Evolutionary conservation across 768 basidiomycete species (phyloP).

Genomic region (Pleurotus citrinopileatus): DNA sequence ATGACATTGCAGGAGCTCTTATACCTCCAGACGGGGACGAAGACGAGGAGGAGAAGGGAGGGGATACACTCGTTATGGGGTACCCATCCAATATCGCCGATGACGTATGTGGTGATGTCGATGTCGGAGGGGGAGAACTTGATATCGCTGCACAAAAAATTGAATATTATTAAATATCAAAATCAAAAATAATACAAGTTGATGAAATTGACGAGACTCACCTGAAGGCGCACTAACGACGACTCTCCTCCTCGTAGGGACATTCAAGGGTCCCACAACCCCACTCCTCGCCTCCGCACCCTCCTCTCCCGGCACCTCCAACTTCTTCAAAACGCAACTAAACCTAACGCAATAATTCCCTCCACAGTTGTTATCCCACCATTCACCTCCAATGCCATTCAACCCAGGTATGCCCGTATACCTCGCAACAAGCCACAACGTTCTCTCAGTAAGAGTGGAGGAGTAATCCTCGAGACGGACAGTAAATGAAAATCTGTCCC

Average conservation of each 20-base stretch:
- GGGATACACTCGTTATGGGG: background rate
- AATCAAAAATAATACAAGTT: background rate
- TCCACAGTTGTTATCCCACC: slow-evolving; percentile 91
- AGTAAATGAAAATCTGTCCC: slow-evolving; percentile 61
- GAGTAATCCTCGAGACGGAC: slow-evolving; percentile 75
- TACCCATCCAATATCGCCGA: background rate
- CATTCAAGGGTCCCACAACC: background rate
- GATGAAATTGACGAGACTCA: slow-evolving; percentile 19
- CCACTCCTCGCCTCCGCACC: slow-evolving; percentile 11
- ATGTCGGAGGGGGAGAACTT: background rate
- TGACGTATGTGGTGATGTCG: background rate
- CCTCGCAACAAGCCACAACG: slow-evolving; percentile 61
- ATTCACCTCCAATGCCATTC: slow-evolving; percentile 61
- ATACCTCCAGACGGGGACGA: slow-evolving; percentile 13
- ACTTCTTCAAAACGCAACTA: slow-evolving; percentile 19
- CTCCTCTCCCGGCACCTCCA: slow-evolving; percentile 5
- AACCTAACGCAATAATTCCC: slow-evolving; percentile 80
- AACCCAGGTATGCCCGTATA: slow-evolving; percentile 27
- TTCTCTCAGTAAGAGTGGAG: slow-evolving; percentile 42
- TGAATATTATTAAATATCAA: background rate
- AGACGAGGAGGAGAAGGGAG: slow-evolving; percentile 5
- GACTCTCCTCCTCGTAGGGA: slow-evolving; percentile 14
- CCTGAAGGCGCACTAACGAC: slow-evolving; percentile 32
- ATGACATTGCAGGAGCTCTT: slow-evolving; percentile 16
- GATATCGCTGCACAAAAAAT: background rate